Conservation (phyloP, 257 asterid species). For the Scutellaria baicalensis region DNA sequence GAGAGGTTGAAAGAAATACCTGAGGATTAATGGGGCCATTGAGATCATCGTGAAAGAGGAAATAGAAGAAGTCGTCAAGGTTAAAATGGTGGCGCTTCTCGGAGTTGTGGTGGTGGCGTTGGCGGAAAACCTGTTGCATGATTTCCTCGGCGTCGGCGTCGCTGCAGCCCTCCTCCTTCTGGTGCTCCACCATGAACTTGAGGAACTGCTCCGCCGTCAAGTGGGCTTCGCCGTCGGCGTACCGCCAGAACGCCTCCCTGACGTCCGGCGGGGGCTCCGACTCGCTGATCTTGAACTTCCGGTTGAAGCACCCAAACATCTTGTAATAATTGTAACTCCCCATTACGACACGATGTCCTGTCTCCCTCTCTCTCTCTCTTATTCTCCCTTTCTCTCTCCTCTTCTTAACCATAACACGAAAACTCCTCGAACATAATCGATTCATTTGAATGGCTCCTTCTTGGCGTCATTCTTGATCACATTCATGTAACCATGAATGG, state of each 20-base stretch:
- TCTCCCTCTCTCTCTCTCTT: not conserved
- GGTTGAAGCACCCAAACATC: conserved; percentile 86
- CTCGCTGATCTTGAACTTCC: conserved; percentile 89
- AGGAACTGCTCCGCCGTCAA: conserved; percentile 67
- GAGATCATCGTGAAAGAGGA: conserved; percentile 72
- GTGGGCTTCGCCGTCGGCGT: conserved; percentile 40
- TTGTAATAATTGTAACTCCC: conserved; percentile 88
- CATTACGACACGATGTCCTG: conserved; percentile 21
- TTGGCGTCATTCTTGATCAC: not conserved
- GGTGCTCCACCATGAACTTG: conserved; percentile 55
- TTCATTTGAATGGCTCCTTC: conserved; percentile 1
- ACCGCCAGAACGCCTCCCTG: conserved; percentile 49
- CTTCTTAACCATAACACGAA: not conserved
- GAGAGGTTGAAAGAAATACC: conserved; percentile 26
- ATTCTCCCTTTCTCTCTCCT: not conserved
- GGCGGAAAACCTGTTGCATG: conserved; percentile 51
- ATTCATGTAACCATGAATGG: conserved; percentile 5
- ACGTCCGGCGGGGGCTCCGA: conserved; percentile 90
- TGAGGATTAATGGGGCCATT: conserved; percentile 64
- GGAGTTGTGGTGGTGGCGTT: conserved; percentile 40
- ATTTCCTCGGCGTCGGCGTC: conserved; percentile 49
- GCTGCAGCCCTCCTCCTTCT: conserved; percentile 49
- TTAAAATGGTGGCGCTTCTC: conserved; percentile 31
- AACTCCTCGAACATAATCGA: not conserved
- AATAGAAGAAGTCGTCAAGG: conserved; percentile 78